Conservation (phyloP, 2,329 filamentous ascomycete species). For the Trichoderma harzianum region DNA sequence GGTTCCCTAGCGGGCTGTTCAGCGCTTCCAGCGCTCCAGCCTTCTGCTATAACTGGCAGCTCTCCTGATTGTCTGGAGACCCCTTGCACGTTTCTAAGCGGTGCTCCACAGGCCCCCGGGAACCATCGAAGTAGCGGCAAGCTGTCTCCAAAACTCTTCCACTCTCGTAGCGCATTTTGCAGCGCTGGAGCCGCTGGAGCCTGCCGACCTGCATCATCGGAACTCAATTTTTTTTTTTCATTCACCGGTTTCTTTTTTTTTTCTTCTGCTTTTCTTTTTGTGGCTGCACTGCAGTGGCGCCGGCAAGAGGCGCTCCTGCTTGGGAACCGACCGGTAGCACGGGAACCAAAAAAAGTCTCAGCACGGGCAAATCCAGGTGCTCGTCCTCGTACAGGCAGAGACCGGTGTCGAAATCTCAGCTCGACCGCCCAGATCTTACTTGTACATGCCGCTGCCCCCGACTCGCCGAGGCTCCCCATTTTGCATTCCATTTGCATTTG, state of each 20-base stretch:
- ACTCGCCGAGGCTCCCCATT: neutral
- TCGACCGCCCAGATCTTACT: neutral
- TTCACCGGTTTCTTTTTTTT: neutral
- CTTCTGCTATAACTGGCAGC: neutral
- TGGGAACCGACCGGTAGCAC: neutral
- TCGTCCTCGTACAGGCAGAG: neutral
- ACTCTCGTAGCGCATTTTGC: neutral
- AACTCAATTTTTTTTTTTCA: neutral
- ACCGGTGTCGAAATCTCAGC: neutral
- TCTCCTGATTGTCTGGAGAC: constrained; percentile 8
- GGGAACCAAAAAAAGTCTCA: neutral
- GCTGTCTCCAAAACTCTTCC: neutral
- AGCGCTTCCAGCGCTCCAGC: constrained; percentile 5
- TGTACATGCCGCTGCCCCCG: neutral
- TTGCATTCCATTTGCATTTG: neutral
- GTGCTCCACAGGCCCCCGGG: constrained; percentile 1
- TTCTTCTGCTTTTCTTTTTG: neutral
- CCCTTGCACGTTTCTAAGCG: constrained; percentile 13
- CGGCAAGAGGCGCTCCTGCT: constrained; percentile 6
- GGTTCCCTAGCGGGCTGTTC: neutral
- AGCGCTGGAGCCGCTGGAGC: neutral
- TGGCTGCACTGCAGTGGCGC: constrained; percentile 11
- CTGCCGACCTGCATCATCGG: neutral
- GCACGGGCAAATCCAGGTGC: neutral
- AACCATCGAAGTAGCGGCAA: neutral